These are phyloP conservation scores for Leishmania tropica DNA, from an alignment of 208 protist genomes.

Conservation along the genomic window DNA sequence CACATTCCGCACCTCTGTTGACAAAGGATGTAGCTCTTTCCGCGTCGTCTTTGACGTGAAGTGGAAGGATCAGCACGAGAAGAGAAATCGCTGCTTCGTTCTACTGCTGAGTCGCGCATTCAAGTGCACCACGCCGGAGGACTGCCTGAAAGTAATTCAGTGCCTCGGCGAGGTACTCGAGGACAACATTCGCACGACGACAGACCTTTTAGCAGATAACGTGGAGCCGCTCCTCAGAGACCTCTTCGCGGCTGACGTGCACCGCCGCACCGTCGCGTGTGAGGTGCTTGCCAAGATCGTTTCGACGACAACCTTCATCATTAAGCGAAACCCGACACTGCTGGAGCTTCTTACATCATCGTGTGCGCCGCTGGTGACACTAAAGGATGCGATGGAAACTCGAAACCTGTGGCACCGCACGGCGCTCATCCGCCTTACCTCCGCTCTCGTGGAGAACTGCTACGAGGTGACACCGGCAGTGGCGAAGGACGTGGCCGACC, in stretches of 20 bases:
- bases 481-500: constrained; percentile 42
- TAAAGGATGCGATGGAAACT: constrained; percentile 65
- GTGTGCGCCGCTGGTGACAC: constrained; percentile 50
- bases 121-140: constrained; percentile 38
- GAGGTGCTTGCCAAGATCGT: constrained; percentile 78
- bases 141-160: constrained; percentile 46
- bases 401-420: constrained; percentile 62
- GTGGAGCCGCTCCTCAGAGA: constrained; percentile 38
- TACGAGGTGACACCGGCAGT: constrained; percentile 66
- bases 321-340: constrained; percentile 74
- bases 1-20: constrained; percentile 60
- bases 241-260: constrained; percentile 6
- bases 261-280: constrained; percentile 56
- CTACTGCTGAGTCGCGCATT: constrained; percentile 67
- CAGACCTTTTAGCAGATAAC: constrained; percentile 63
- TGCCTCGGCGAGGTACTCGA: constrained; percentile 59
- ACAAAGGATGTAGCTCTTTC: constrained; percentile 74
- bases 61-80: constrained; percentile 81
- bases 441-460: constrained; percentile 68
- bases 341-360: constrained; percentile 61
- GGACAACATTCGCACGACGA: constrained; percentile 79
- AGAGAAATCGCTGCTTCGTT: constrained; percentile 61
- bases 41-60: constrained; percentile 81
- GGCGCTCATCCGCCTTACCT: constrained; percentile 61
- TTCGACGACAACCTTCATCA: constrained; percentile 46